Percentiles rank a stretch among this genome's conserved stretches.
Evolutionary conservation across 345 rosid species (phyloP).

Genomic region (Lumnitzera racemosa): DNA sequence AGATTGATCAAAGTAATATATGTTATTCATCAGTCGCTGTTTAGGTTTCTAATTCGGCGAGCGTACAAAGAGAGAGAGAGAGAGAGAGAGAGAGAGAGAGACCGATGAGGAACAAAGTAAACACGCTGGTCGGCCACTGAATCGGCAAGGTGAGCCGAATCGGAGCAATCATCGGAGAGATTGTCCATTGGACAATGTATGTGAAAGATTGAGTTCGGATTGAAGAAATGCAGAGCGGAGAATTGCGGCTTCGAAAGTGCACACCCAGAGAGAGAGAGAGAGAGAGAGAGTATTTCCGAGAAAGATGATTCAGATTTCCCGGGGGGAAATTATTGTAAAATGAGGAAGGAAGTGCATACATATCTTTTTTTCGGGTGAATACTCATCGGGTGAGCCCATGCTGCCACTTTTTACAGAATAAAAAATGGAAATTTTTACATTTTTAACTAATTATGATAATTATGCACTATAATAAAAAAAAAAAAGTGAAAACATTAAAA

Average conservation of each 20-base stretch:
- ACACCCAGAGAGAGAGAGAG: constrained; percentile 3
- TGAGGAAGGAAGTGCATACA: too few species aligned
- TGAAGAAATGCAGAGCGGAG: constrained; percentile 13
- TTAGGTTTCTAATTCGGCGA: not conserved
- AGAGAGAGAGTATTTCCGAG: not conserved
- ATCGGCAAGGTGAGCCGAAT: constrained; percentile 50
- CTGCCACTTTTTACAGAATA: too few species aligned
- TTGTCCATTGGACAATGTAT: constrained; percentile 29
- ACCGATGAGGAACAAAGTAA: constrained; percentile 90
- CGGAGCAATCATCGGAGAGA: constrained; percentile 40
- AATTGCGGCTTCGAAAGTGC: constrained; percentile 1
- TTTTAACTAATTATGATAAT: too few species aligned
- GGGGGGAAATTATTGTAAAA: too few species aligned
- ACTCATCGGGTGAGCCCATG: too few species aligned
- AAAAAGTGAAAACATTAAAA: too few species aligned
- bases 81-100: constrained; percentile 6
- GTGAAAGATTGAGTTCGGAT: constrained; percentile 7
- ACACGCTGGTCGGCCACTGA: constrained; percentile 72
- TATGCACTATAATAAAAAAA: too few species aligned
- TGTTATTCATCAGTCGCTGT: too few species aligned
- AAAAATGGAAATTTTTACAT: too few species aligned
- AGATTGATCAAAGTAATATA: not conserved
- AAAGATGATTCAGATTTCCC: too few species aligned
- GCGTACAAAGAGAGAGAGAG: constrained; percentile 1
- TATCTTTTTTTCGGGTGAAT: too few species aligned